These are phyloP conservation scores for Bryoglossum gracile DNA, from an alignment of 495 filamentous ascomycete genomes.

Conservation along the genomic window DNA sequence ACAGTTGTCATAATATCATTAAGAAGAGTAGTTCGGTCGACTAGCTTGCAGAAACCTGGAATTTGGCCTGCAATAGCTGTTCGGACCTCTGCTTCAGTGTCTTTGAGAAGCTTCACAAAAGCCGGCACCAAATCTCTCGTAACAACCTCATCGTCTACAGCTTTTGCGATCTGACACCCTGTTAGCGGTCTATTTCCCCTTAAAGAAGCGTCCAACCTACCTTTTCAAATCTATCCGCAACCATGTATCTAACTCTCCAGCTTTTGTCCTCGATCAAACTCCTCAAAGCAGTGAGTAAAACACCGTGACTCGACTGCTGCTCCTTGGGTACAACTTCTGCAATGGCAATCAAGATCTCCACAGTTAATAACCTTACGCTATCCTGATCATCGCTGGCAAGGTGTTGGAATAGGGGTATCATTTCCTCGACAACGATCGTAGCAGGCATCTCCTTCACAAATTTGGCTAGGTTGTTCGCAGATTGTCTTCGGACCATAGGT, in stretches of 20 bases:
- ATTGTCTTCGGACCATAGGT: conserved; percentile 95
- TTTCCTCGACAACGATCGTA: conserved; percentile 86
- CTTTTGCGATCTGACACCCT: conserved; percentile 75
- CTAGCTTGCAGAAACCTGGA: conserved; percentile 85
- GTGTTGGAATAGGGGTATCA: conserved; percentile 98
- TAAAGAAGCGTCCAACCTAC: conserved; percentile 33
- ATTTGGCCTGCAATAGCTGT: conserved; percentile 97
- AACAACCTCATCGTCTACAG: conserved; percentile 95
- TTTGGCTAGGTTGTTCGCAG: conserved; percentile 92
- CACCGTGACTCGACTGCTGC: conserved; percentile 91
- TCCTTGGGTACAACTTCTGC: conserved; percentile 97
- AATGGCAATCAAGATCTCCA: conserved; percentile 93
- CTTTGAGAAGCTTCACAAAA: conserved; percentile 95
- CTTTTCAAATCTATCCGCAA: conserved; percentile 97
- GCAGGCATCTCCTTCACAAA: conserved; percentile 95
- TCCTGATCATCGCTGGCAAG: conserved; percentile 94
- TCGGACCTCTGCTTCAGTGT: conserved; percentile 93
- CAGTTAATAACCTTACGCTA: conserved; percentile 90
- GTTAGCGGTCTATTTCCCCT: conserved; percentile 7
- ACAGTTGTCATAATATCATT: conserved; percentile 96
- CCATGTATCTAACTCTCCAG: conserved; percentile 98
- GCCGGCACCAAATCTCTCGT: conserved; percentile 89
- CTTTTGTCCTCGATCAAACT: conserved; percentile 97
- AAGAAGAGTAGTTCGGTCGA: conserved; percentile 80
- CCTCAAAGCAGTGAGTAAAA: conserved; percentile 80